Conservation (phyloP, 257 asterid species). For the Solanum infundibuliforme region DNA sequence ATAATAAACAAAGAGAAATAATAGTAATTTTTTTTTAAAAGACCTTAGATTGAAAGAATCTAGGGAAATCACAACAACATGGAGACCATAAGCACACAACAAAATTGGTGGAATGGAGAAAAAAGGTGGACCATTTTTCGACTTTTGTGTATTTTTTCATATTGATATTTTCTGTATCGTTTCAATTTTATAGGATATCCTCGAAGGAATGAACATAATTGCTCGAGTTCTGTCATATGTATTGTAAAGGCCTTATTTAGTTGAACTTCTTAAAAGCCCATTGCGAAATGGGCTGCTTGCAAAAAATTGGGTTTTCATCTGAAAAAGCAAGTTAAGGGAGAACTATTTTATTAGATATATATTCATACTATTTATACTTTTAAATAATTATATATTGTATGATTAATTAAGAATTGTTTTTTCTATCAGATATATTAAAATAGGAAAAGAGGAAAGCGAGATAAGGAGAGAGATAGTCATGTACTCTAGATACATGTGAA, state of each 20-base stretch:
- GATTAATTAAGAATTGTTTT: too few species aligned
- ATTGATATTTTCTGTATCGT: conserved; percentile 10
- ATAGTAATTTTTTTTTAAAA: background rate
- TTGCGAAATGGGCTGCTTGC: background rate
- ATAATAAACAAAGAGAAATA: background rate
- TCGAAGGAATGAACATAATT: background rate
- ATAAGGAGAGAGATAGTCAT: background rate
- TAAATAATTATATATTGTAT: too few species aligned
- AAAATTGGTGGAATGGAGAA: background rate
- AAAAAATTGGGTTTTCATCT: background rate
- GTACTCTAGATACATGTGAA: background rate
- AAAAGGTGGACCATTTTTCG: background rate
- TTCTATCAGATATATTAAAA: too few species aligned
- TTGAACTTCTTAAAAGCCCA: background rate
- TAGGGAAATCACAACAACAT: background rate
- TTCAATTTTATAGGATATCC: background rate
- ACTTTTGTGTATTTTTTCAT: conserved; percentile 23
- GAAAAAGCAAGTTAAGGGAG: background rate
- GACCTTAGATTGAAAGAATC: background rate
- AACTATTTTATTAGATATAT: too few species aligned
- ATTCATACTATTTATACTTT: background rate
- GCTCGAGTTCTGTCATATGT: background rate
- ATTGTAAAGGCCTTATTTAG: background rate
- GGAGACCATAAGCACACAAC: background rate
- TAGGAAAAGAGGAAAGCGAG: background rate